Evolutionary conservation across 2,329 filamentous ascomycete species (phyloP), one percentile per base, ranked within the genome.

Genomic region (Ciborinia camelliae): DNA sequence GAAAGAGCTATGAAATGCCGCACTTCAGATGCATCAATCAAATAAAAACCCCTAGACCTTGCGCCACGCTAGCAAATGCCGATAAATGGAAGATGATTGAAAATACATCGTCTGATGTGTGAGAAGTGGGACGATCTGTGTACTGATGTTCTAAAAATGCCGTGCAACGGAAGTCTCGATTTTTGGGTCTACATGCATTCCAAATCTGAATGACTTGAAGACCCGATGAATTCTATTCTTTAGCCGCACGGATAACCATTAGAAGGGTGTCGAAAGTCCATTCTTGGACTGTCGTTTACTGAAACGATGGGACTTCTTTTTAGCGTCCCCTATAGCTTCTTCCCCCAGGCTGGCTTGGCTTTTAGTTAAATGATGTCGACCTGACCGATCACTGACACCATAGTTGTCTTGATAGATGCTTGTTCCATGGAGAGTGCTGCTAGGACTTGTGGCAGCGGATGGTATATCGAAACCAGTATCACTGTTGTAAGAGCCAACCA

Each of bases 241-340:
- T 37, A 20, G 10, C 32, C 45, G 30, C 45, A 39, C 28, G 23
- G 39, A 15, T 7, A 32, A 57, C 26, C 41, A 58, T 59, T 65
- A 65, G 26, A 65, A 65, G 20, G 91, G 90, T 57, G 93, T 90
- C 35, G 92, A 92, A 57, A 97, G 84, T n/a, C 94, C 93, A 76
- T 92, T 97, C 79, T 96, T 96, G 20, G 91, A 96, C 78, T 97
- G 92, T 71, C 94, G 84, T 78, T 95, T 95, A 79, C 92, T 97
- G 78, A 97, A 98, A 57, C 87, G 82, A 70, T 88, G 86, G 57
- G 82, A 80, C 75, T 85, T 87, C 15, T 80, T 77, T 47, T 74
- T 74, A 23, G 78, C 73, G 47, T 80, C 75, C 62, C 54, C 58
- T 65, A 76, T 68, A 64, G 68, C 64, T 58, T 70, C 68, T 39